Base-by-base conservation (phyloP, 495 filamentous ascomycete genomes). In the Trichoderma asperelloides region DNA sequence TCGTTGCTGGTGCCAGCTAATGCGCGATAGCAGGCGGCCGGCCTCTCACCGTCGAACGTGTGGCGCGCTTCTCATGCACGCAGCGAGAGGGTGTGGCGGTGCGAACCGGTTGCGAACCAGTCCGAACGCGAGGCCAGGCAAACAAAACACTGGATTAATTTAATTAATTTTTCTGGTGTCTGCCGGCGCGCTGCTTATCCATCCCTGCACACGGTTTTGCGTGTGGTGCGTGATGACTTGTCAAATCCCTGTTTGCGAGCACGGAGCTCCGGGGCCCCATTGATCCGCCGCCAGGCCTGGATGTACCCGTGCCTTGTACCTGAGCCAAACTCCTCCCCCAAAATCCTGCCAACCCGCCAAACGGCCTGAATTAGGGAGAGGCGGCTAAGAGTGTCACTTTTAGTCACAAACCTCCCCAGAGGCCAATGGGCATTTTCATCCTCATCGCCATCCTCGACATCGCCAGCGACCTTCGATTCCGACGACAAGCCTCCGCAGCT, bases 221-320 rank as follows among this genome's bases (percentile, higher is more conserved):
- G 43, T n/a, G 16, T 47, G 1, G 13, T 16, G n/a, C 43, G 43
- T n/a, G 55, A 60, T 60, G 55, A 60, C 55, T 60, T 60, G 55
- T 30, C 55, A 60, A 60, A 30, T 13, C 55, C 55, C 27, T 8
- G 55, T 28, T 28, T 30, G 55, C 6, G 55, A 55, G 55, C 55
- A 21, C 55, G 55, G 55, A 60, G 55, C 55, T 21, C 27, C 55
- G 55, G 55, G 55, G 55, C 55, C 55, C 55, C 55, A 60, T 60
- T 60, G 55, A 60, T 60, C 55, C 55, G 55, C 55, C 47, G 3
- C 47, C 47, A 51, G 18, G n/a, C 23, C 23, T 13, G 18, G 49
- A n/a, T 23, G 18, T 21, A 5, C 49, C 49, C n/a, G 49, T 55
- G 21, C 49, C 49, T n/a, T 55, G 55, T 30, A 60, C 55, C 23